Evolutionary conservation across 2,329 filamentous ascomycete species (phyloP).

Genomic region (Camptophora hylomeconis): DNA sequence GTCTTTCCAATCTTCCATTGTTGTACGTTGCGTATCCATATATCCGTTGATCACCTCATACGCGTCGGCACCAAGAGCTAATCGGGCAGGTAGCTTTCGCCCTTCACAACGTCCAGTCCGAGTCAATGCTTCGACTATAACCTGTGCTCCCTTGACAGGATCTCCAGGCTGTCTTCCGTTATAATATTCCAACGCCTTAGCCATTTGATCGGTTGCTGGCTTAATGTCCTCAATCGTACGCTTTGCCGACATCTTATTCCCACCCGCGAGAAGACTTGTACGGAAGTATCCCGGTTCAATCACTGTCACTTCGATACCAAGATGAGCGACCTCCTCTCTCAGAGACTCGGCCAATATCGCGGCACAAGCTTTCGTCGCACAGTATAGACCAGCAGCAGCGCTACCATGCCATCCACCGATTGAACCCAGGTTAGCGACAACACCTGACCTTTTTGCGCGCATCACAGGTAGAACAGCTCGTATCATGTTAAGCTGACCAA

Average conservation of each 20-base stretch:
- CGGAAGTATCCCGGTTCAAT: constrained; percentile 24
- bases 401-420: constrained; percentile 20
- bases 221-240: constrained; percentile 12
- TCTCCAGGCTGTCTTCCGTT: constrained; percentile 44
- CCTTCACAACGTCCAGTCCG: constrained; percentile 35
- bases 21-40: constrained; percentile 28
- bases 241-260: constrained; percentile 4
- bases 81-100: constrained; percentile 37
- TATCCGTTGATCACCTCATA: constrained; percentile 31
- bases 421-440: constrained; percentile 25
- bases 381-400: constrained; percentile 22
- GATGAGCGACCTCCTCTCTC: constrained; percentile 20
- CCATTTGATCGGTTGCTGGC: constrained; percentile 6
- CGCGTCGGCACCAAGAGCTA: constrained; percentile 43
- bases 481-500: constrained; percentile 25
- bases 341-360: constrained; percentile 15
- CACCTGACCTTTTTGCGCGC: constrained; percentile 20
- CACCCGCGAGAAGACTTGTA: constrained; percentile 9
- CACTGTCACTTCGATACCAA: constrained; percentile 23
- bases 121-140: constrained; percentile 44
- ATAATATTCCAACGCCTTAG: constrained; percentile 5
- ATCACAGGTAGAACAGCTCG: constrained; percentile 26
- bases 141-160: constrained; percentile 37
- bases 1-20: constrained; percentile 39
- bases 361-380: constrained; percentile 25